Conservation (phyloP, 768 basidiomycete genomes). For the Mycena galericulata region DNA sequence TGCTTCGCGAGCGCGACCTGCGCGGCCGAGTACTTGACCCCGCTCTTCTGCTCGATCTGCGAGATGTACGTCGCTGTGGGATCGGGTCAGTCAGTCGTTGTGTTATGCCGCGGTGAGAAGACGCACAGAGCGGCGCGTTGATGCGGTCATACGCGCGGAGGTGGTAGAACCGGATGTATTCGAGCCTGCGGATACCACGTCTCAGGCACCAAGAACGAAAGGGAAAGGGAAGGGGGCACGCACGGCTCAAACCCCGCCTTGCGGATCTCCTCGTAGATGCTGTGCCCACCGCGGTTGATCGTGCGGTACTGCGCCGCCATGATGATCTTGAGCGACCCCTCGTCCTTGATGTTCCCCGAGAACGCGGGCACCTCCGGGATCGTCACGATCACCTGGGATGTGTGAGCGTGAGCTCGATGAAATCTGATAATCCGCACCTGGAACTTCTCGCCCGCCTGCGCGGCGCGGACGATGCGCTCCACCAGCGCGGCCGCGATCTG, state of each 20-base stretch:
- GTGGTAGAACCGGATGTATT: conserved; percentile 94
- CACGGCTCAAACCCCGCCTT: conserved; percentile 85
- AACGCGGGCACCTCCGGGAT: conserved; percentile 96
- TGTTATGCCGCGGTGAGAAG: background rate
- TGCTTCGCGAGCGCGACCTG: conserved; percentile 86
- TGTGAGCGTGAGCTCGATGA: background rate
- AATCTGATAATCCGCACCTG: no score
- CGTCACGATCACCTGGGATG: conserved; percentile 77
- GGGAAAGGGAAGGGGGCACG: conserved; percentile 41
- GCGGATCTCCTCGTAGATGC: conserved; percentile 87
- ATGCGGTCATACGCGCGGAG: conserved; percentile 92
- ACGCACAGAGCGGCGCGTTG: conserved; percentile 76
- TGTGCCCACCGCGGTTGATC: conserved; percentile 89
- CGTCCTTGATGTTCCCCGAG: conserved; percentile 81
- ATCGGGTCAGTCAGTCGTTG: background rate
- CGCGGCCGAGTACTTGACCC: conserved; percentile 86
- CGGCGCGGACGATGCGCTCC: conserved; percentile 88
- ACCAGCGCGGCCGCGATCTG: conserved; percentile 86
- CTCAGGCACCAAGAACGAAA: background rate
- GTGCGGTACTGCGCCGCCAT: conserved; percentile 91
- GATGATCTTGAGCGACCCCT: conserved; percentile 76
- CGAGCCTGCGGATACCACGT: conserved; percentile 57
- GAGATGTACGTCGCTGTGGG: conserved; percentile 60
- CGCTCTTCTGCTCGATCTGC: conserved; percentile 78
- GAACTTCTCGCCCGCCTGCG: conserved; percentile 76